Evolutionary conservation across 2,329 filamentous ascomycete genomes (phyloP), one percentile per base, ranked within the genome.

Genomic region (Blastomyces gilchristii): DNA sequence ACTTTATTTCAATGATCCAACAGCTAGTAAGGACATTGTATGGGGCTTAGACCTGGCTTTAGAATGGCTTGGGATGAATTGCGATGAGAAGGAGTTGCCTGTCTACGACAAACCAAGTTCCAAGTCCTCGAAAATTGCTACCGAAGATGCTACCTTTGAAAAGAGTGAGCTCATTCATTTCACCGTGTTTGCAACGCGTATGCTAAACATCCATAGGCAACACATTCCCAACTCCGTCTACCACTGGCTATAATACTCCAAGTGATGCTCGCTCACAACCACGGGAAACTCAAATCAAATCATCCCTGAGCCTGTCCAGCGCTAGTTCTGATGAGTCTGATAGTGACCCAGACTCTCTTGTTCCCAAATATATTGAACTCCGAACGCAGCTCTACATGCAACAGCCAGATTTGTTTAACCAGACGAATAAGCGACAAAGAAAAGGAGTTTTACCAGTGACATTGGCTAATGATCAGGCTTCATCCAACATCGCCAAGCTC

Each of bases 1-100:
- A 52, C 86, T 88, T 67, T 85, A 85, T 37, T 81, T 86, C 39
- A 86, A 85, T 65, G 82, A 87, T 62, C 77, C 80, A 2, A 70
- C 78, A 28, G 71, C 64, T 12, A 77, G 78, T 65, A 87, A 85
- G 68, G 88, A 91, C 66, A 81, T 82, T 53, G 83, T 91, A 16
- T 96, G 91, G 89, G 91, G 92, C 11, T 78, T 97, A 45, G 88
- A 95, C 65, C 92, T 96, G 75, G 86, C 89, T 34, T 74, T 99
- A 25, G 90, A 97, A 69, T 96, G 91, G 90, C 82, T 97, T 62
- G 90, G 91, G n/a, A 80, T 90, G 67, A 85, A 94, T 71, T 90
- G 87, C 69, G 77, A 82, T 16, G 77, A 81, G 66, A 83, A 86
- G 0, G 87, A 92, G 68, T 80, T 93, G 45, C 88, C 88, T 6